Conservation (phyloP, 495 filamentous ascomycete genomes). For the Aspergillus ellipticus region DNA sequence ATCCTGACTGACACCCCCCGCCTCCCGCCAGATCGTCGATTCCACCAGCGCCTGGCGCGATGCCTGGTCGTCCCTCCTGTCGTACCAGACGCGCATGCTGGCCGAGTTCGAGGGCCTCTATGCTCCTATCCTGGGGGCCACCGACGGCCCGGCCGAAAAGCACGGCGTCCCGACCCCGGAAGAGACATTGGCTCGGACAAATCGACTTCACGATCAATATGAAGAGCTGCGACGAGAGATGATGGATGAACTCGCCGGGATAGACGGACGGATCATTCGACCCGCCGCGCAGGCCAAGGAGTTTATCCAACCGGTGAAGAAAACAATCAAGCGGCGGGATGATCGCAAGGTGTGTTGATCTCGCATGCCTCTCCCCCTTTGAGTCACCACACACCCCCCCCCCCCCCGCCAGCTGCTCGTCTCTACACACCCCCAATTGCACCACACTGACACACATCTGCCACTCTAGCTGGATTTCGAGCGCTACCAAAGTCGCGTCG, state of each 20-base stretch:
- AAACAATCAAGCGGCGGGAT: slow-evolving; percentile 88
- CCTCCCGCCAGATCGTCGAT: slow-evolving; percentile 56
- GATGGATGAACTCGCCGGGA: slow-evolving; percentile 64
- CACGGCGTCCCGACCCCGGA: slow-evolving; percentile 59
- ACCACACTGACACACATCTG: too few species aligned
- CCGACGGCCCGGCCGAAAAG: slow-evolving; percentile 47
- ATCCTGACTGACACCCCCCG: not conserved
- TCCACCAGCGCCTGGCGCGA: slow-evolving; percentile 80
- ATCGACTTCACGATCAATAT: slow-evolving; percentile 65
- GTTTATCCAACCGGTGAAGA: slow-evolving; percentile 71
- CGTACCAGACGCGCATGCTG: slow-evolving; percentile 63
- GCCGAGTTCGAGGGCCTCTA: slow-evolving; percentile 77
- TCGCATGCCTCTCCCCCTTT: not conserved
- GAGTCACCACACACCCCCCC: too few species aligned
- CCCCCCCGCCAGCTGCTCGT: too few species aligned
- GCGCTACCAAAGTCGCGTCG: slow-evolving; percentile 69
- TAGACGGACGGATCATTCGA: slow-evolving; percentile 69
- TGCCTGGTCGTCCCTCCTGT: slow-evolving; percentile 73
- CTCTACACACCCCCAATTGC: too few species aligned
- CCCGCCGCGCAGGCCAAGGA: slow-evolving; percentile 72
- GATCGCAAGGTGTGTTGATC: slow-evolving; percentile 67
- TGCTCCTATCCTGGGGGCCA: slow-evolving; percentile 70
- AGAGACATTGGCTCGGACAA: slow-evolving; percentile 61
- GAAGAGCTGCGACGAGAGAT: slow-evolving; percentile 73
- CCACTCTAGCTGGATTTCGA: slow-evolving; percentile 74